Conservation (phyloP, 768 basidiomycete species). For the Suillus lakei region DNA sequence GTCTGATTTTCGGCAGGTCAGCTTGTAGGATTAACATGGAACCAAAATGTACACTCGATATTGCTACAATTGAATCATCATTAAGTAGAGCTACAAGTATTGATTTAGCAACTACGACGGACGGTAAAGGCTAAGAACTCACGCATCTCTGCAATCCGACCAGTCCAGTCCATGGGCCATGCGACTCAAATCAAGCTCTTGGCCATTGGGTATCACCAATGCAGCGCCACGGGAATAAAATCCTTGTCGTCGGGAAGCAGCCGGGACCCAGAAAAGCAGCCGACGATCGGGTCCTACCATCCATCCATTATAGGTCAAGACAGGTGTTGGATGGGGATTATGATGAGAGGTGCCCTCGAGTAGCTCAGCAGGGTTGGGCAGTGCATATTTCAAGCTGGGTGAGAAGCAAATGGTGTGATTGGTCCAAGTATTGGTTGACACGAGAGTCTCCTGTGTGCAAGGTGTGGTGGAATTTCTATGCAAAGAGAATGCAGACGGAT, state of each 20-base stretch:
- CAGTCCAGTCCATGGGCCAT: neutral
- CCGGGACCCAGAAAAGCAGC: neutral
- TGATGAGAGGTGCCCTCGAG: neutral
- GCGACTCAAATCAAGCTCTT: neutral
- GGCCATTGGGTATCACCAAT: neutral
- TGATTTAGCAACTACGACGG: neutral
- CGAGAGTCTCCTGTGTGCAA: neutral
- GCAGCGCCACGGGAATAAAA: neutral
- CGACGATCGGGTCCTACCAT: neutral
- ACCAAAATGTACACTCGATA: neutral
- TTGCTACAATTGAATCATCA: neutral
- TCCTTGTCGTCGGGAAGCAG: neutral
- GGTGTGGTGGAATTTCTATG: neutral
- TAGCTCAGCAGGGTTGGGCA: neutral
- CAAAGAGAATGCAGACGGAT: neutral
- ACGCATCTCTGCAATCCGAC: neutral
- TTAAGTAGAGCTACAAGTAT: neutral
- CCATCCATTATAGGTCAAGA: neutral
- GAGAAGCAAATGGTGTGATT: slow-evolving; percentile 2
- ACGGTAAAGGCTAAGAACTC: neutral
- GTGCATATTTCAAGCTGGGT: neutral
- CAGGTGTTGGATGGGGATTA: neutral
- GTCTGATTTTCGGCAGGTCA: neutral
- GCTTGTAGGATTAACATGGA: neutral
- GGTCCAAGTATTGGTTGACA: no score